Evolutionary conservation across 352 stramenopile species (phyloP).

Genomic region (Phytophthora sansomeana): DNA sequence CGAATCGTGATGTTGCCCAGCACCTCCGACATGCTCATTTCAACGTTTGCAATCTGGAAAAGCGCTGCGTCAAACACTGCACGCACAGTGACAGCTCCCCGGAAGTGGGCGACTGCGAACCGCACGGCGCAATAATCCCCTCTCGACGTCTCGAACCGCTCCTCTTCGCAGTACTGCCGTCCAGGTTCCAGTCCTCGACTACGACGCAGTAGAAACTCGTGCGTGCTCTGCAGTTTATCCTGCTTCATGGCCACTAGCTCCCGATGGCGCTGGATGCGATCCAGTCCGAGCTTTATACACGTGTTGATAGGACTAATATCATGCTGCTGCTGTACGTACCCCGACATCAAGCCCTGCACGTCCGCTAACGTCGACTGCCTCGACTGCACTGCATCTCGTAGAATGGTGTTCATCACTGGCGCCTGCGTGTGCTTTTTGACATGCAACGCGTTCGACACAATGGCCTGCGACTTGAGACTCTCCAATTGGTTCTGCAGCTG

Average conservation of each 20-base stretch:
- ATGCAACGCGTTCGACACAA: constrained; percentile 43
- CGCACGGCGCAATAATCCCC: constrained; percentile 45
- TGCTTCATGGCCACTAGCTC: constrained; percentile 34
- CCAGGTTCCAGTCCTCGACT: constrained; percentile 40
- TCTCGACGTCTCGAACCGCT: constrained; percentile 41
- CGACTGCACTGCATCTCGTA: constrained; percentile 39
- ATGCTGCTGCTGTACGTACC: constrained; percentile 44
- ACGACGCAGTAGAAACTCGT: constrained; percentile 40
- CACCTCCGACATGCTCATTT: constrained; percentile 58
- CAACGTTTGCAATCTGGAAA: constrained; percentile 49
- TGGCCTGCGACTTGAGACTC: constrained; percentile 43
- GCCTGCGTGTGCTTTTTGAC: constrained; percentile 44
- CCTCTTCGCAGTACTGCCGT: constrained; percentile 41
- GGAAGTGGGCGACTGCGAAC: constrained; percentile 50
- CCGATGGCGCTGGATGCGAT: constrained; percentile 32
- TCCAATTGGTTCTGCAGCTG: constrained; percentile 36
- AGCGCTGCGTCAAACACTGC: constrained; percentile 49
- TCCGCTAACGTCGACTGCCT: constrained; percentile 38
- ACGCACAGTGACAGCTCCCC: constrained; percentile 31
- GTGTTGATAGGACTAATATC: constrained; percentile 47
- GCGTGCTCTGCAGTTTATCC: constrained; percentile 24
- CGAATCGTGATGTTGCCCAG: constrained; percentile 55
- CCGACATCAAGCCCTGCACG: constrained; percentile 40
- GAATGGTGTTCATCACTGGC: constrained; percentile 43
- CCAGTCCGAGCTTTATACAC: constrained; percentile 39